phyloP scores from a whole-genome alignment of 2,329 filamentous ascomycete species.

The Exophiala bonariae region DNA sequence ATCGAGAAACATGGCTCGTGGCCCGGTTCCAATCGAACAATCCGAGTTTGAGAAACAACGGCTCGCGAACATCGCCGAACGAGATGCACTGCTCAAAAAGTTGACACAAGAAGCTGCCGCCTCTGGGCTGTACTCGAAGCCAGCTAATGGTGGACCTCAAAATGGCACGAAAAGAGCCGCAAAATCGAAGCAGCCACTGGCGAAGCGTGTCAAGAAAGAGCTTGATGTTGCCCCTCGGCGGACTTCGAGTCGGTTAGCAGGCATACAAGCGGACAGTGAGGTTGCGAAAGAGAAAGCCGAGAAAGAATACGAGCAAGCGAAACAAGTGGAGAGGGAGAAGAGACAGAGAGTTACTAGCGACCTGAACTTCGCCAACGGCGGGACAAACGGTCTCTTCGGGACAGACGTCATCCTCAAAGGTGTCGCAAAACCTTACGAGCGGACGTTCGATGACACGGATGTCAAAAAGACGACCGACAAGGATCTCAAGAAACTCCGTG shows the following conservation, averaged over 20 bases:
- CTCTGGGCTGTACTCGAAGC: conserved; percentile 64
- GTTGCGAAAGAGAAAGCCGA: conserved; percentile 69
- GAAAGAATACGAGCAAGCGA: conserved; percentile 58
- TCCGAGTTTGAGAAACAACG: conserved; percentile 86
- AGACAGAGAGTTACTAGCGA: conserved; percentile 65
- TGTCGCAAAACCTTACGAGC: conserved; percentile 73
- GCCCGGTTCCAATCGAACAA: conserved; percentile 45
- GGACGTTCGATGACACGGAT: conserved; percentile 85
- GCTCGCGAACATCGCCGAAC: conserved; percentile 82
- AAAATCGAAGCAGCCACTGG: conserved; percentile 45
- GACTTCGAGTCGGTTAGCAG: conserved; percentile 62
- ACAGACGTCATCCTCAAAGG: conserved; percentile 62
- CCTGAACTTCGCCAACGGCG: conserved; percentile 71
- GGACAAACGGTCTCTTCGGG: conserved; percentile 62
- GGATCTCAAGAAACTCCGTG: conserved; percentile 69
- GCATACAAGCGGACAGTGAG: conserved; percentile 66
- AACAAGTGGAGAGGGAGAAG: conserved; percentile 61
- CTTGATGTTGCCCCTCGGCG: conserved; percentile 57
- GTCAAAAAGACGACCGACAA: conserved; percentile 76
- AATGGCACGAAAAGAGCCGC: conserved; percentile 44
- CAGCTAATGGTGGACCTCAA: conserved; percentile 47
- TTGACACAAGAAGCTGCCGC: conserved; percentile 67
- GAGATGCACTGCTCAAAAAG: conserved; percentile 78
- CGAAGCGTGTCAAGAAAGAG: conserved; percentile 62
- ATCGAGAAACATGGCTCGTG: conserved; percentile 16